Evolutionary conservation across 139 green algal genomes (phyloP), one percentile per base, ranked within the genome.

Genomic region (Dunaliella sp.): DNA sequence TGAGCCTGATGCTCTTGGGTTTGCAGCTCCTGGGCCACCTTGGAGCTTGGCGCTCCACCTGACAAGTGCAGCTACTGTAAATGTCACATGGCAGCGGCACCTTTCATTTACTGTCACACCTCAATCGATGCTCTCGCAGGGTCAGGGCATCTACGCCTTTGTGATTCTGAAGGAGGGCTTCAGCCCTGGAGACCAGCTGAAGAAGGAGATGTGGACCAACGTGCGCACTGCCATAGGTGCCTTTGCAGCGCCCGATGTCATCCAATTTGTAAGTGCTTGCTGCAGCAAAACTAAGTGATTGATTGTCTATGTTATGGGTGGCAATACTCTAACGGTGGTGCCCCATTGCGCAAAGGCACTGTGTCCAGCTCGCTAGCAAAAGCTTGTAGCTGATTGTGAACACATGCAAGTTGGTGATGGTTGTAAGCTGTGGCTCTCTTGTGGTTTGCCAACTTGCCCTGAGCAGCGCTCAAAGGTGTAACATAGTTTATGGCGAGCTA

Each of bases 131-230:
- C n/a, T n/a, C n/a, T n/a, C n/a, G n/a, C 75, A 87, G 91, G 97
- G 96, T 34, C 92, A 96, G 75, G 97, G 92, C 85, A 98, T 99
- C 89, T 99, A 99, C 85, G 96, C 96, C 0, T 99, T 94, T 88
- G 97, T 99, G 12, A 98, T 93, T 0, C 92, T 99, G 21, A 96
- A 96, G 91, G 88, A 93, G 28, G 87, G 94, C 86, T 26, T 78
- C 86, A 82, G 85, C 36, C 3, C 32, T 30, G 74, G 26, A 21
- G 77, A 87, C 36, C 58, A 86, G 24, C 77, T 86, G 16, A 74
- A 77, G 72, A 89, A 89, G 82, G 81, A 88, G 78, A 88, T 94
- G 73, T 65, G 91, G 3, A 85, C 28, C 16, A 30, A 82, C 16
- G 93, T 95, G 26, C 86, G 92, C 38, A 85, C 7, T 0, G 81